Evolutionary conservation across 2,329 filamentous ascomycete genomes (phyloP).

Genomic region (Beauveria caledonica): DNA sequence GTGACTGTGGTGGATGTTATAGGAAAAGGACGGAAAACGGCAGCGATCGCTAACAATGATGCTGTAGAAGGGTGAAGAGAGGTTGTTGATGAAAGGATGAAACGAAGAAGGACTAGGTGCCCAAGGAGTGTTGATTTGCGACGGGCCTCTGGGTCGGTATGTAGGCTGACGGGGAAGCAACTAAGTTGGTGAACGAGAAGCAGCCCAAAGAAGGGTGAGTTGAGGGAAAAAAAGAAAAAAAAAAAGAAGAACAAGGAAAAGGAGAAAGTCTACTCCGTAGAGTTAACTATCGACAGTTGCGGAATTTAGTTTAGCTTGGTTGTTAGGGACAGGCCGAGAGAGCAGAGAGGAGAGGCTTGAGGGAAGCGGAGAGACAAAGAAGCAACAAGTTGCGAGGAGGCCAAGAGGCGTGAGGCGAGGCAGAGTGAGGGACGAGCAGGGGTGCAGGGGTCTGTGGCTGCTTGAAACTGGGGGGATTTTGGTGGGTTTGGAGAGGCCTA

Average conservation of each 20-base stretch:
- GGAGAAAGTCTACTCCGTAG: not conserved
- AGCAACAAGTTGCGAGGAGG: not conserved
- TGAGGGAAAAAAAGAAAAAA: not conserved
- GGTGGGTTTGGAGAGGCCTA: not conserved
- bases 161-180: not conserved
- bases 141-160: not conserved
- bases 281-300: too few relatives aligned
- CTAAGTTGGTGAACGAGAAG: not conserved
- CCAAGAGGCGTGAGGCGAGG: not conserved
- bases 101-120: constrained; percentile 4
- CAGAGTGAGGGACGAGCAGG: not conserved
- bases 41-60: not conserved
- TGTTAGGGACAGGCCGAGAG: too few relatives aligned
- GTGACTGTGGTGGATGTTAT: not conserved
- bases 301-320: too few relatives aligned
- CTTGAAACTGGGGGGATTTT: constrained; percentile 2
- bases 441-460: constrained; percentile 4
- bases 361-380: not conserved
- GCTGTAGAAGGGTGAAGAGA: not conserved
- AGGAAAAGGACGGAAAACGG: not conserved
- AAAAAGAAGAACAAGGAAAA: not conserved
- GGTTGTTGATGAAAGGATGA: constrained; percentile 3
- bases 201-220: not conserved
- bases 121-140: not conserved
- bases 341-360: too few relatives aligned